Conservation (phyloP, 2,329 filamentous ascomycete species). For the Fusarium sp. region DNA sequence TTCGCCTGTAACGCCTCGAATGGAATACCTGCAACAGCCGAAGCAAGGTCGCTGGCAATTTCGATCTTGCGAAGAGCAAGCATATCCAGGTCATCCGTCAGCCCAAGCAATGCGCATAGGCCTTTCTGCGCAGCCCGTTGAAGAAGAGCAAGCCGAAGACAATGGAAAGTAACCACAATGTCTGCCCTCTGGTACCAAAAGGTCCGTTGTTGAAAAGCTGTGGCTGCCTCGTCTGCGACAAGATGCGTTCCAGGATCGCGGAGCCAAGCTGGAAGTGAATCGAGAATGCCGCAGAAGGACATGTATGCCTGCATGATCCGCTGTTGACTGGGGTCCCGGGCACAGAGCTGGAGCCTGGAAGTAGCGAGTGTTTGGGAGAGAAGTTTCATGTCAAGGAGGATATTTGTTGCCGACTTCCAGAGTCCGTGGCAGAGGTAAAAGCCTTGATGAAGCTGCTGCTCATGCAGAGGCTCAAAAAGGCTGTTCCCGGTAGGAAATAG, state of each 20-base stretch:
- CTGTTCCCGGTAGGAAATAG: neutral
- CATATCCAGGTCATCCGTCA: constrained; percentile 16
- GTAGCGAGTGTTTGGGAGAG: neutral
- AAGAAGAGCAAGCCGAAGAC: constrained; percentile 10
- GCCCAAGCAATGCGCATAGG: constrained; percentile 9
- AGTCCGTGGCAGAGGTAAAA: constrained; percentile 8
- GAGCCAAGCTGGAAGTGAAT: constrained; percentile 15
- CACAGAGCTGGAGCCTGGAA: neutral
- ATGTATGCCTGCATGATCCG: constrained; percentile 22
- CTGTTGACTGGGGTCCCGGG: neutral
- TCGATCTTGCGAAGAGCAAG: constrained; percentile 22
- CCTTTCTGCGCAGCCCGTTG: constrained; percentile 3
- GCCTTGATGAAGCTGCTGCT: constrained; percentile 8
- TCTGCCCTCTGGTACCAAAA: constrained; percentile 25
- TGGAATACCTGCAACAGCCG: neutral
- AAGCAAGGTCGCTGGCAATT: constrained; percentile 11
- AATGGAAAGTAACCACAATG: constrained; percentile 22
- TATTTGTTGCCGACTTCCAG: constrained; percentile 10
- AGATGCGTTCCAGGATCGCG: constrained; percentile 4
- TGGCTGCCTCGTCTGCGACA: neutral
- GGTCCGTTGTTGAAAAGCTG: neutral
- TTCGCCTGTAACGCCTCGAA: constrained; percentile 24
- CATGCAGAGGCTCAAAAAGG: constrained; percentile 3
- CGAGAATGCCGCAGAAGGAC: constrained; percentile 15
- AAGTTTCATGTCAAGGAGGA: constrained; percentile 13